Conservation (phyloP, 2,329 filamentous ascomycete species). For the Aureobasidium sp. region DNA sequence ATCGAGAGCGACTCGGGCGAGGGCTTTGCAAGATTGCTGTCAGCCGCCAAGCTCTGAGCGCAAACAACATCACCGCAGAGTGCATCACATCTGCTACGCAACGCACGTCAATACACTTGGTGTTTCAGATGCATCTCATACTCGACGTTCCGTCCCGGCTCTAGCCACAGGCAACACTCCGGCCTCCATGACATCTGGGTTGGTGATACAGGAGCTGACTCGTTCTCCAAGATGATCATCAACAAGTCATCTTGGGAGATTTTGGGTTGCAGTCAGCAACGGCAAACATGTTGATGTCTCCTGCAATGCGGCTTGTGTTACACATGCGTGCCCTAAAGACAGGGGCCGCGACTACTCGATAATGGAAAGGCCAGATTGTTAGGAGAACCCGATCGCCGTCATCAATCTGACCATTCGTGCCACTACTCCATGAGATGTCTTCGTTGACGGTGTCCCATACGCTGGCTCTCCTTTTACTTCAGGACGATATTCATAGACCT, state of each 20-base stretch:
- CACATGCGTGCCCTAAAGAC: background rate
- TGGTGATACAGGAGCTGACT: background rate
- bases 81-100: slow-evolving; percentile 4
- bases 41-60: background rate
- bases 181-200: background rate
- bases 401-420: background rate
- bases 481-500: background rate
- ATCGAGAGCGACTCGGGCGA: background rate
- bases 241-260: background rate
- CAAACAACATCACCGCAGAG: background rate
- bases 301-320: background rate
- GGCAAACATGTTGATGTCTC: background rate
- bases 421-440: background rate
- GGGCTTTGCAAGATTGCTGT: background rate
- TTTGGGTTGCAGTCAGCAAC: background rate
- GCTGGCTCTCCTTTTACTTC: background rate
- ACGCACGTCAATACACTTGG: slow-evolving; percentile 5
- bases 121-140: slow-evolving; percentile 1
- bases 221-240: background rate
- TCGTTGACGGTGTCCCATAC: background rate
- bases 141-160: background rate
- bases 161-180: background rate
- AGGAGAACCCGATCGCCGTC: background rate
- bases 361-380: background rate
- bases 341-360: background rate